Evolutionary conservation across 768 basidiomycete genomes (phyloP).

Genomic region (Daedaleopsis sinensis): DNA sequence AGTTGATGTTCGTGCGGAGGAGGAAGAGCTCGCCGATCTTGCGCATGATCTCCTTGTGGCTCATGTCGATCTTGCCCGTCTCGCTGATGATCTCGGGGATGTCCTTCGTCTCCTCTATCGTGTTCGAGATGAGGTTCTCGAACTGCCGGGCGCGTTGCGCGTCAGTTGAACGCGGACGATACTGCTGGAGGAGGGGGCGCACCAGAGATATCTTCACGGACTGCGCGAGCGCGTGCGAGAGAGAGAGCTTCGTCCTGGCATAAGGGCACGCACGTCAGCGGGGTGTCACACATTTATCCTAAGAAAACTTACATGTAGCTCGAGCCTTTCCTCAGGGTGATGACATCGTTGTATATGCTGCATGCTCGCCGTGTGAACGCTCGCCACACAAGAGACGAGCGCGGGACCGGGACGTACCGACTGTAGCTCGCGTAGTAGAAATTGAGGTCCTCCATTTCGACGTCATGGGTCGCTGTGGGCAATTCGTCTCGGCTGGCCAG

Average conservation of each 20-base stretch:
- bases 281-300: too few relatives aligned
- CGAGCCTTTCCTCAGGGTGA: constrained; percentile 91
- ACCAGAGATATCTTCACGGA: constrained; percentile 97
- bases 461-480: constrained; percentile 71
- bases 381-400: constrained; percentile 6
- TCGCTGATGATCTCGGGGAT: constrained; percentile 92
- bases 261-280: constrained; percentile 5
- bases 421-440: constrained; percentile 98
- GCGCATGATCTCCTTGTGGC: constrained; percentile 95
- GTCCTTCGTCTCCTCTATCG: constrained; percentile 96
- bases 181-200: constrained; percentile 15
- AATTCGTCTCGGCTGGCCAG: background rate
- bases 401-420: constrained; percentile 49
- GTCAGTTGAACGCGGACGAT: background rate
- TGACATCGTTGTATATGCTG: constrained; percentile 97
- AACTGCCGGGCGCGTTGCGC: constrained; percentile 50
- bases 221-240: constrained; percentile 94
- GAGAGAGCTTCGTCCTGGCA: constrained; percentile 88
- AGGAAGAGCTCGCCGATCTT: constrained; percentile 96
- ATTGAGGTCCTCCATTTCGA: constrained; percentile 97
- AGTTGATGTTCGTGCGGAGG: constrained; percentile 90
- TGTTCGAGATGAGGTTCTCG: constrained; percentile 88
- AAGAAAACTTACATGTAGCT: constrained; percentile 79
- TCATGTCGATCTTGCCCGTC: constrained; percentile 92
- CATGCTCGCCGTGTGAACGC: constrained; percentile 7